phyloP scores from a whole-genome alignment of 1,139 yeast genomes.

The Hemisphaericaspora lyxosophila region DNA sequence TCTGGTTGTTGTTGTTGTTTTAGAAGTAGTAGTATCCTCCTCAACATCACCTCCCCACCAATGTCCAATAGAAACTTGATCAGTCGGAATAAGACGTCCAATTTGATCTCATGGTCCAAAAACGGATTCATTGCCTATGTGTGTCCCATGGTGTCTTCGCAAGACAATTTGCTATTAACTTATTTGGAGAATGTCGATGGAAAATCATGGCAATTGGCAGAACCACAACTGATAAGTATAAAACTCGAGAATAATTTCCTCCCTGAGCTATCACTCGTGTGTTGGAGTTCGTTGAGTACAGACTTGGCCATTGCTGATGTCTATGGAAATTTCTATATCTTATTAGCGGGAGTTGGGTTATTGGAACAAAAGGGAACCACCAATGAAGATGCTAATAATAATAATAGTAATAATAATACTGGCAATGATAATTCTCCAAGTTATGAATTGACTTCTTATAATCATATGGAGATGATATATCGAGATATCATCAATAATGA shows the following conservation, averaged over 20 bases:
- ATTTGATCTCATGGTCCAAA: constrained; percentile 64
- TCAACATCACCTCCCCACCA: no score
- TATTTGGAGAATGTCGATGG: constrained; percentile 67
- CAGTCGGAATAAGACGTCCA: constrained; percentile 9
- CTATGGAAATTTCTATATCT: constrained; percentile 50
- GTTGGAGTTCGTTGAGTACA: constrained; percentile 54
- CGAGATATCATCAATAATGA: constrained; percentile 31
- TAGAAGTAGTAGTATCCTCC: no score
- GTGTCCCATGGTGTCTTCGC: constrained; percentile 20
- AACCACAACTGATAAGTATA: constrained; percentile 43
- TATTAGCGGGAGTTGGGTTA: constrained; percentile 47
- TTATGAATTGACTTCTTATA: constrained; percentile 47
- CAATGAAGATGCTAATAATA: constrained; percentile 2
- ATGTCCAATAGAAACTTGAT: constrained; percentile 9
- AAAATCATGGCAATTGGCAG: constrained; percentile 62
- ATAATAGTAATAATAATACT: not conserved
- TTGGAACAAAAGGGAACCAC: constrained; percentile 17
- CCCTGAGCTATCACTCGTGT: constrained; percentile 33
- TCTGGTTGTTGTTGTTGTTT: no score
- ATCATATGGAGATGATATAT: constrained; percentile 48
- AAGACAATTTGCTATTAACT: constrained; percentile 48
- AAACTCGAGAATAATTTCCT: constrained; percentile 34
- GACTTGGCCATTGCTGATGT: constrained; percentile 53
- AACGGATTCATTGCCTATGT: constrained; percentile 73
- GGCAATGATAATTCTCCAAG: constrained; percentile 23